Conservation (phyloP, 805 yeast species). For the Saturnispora gosingensis region DNA sequence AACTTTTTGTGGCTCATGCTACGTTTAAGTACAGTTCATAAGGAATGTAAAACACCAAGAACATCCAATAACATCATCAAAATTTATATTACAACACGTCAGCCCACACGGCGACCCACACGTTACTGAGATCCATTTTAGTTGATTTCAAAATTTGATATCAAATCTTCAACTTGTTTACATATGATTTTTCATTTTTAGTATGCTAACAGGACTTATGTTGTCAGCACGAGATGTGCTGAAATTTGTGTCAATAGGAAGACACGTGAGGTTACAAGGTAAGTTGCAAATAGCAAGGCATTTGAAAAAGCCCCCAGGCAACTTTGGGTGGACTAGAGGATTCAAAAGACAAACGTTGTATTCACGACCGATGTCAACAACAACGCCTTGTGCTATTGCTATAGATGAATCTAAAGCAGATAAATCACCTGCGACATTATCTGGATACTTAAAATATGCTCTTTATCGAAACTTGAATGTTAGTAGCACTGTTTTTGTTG, state of each 20-base stretch:
- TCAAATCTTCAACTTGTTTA: neutral
- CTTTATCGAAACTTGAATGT: conserved; percentile 31
- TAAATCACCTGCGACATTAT: conserved; percentile 17
- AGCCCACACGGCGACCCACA: no score
- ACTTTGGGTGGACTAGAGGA: neutral
- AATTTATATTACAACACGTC: no score
- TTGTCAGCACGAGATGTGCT: neutral
- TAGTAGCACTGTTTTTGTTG: conserved; percentile 40
- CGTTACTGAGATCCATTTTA: no score
- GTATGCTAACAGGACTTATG: conserved; percentile 3
- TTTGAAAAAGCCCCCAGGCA: neutral
- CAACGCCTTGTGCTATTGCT: neutral
- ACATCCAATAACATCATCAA: no score
- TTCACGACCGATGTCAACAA: conserved; percentile 5
- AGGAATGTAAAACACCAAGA: no score
- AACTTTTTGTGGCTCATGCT: no score
- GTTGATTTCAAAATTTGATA: neutral
- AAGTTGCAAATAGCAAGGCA: neutral
- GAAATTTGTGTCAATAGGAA: neutral
- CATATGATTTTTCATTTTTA: neutral
- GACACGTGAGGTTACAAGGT: conserved; percentile 1
- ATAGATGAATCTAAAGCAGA: conserved; percentile 10
- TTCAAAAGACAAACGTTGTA: neutral
- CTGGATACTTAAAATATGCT: conserved; percentile 28
- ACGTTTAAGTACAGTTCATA: no score